phyloP scores from a whole-genome alignment of 2,329 filamentous ascomycete species.

The Helotiales sp. region DNA sequence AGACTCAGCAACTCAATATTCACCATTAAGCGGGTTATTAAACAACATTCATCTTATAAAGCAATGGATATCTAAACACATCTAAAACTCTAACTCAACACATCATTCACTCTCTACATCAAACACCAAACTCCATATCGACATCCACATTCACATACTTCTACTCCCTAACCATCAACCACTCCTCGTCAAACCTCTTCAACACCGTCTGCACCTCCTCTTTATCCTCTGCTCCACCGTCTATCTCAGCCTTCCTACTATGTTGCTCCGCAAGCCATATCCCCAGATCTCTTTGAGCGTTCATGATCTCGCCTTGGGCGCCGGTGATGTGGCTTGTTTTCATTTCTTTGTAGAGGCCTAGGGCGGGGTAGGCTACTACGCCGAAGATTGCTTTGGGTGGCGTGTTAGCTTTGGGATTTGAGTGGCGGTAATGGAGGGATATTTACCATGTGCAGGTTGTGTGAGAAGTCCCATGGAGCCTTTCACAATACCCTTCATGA shows the following conservation, averaged over 20 bases:
- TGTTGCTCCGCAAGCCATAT: constrained; percentile 2
- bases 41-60: too few species aligned
- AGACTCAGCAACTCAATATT: too few species aligned
- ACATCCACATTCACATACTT: neutral
- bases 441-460: constrained; percentile 11
- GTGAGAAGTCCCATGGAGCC: constrained; percentile 11
- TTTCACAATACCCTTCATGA: constrained; percentile 17
- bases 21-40: too few species aligned
- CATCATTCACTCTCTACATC: neutral
- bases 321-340: constrained; percentile 5
- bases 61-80: too few species aligned
- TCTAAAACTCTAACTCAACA: too few species aligned
- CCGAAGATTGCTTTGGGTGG: constrained; percentile 16
- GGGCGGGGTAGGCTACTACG: constrained; percentile 11
- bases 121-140: neutral
- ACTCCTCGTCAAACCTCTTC: constrained; percentile 10
- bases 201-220: constrained; percentile 5
- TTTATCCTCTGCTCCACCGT: too few species aligned
- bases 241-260: too few species aligned
- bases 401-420: too few species aligned
- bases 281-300: constrained; percentile 5
- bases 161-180: constrained; percentile 7
- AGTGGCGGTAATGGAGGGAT: neutral
- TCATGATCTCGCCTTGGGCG: constrained; percentile 12
- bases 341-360: constrained; percentile 12